Conservation (phyloP, 345 rosid genomes). For the Pseudoturritis turrita region DNA sequence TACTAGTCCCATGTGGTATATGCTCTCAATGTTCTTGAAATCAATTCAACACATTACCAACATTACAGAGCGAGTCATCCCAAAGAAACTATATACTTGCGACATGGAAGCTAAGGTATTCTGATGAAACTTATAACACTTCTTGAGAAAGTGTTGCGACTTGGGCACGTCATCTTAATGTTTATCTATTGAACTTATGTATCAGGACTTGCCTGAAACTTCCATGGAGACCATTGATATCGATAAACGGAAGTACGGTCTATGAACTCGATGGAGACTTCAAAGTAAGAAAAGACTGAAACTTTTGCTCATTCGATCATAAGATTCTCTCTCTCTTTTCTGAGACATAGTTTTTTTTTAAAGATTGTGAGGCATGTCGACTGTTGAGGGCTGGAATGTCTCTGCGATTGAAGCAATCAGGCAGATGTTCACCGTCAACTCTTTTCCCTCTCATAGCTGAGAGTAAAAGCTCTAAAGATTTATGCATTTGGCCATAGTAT, state of each 20-base stretch:
- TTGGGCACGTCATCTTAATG: neutral
- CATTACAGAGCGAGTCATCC: constrained; percentile 27
- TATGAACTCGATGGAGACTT: constrained; percentile 52
- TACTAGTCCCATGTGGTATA: neutral
- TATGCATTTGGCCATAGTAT: neutral
- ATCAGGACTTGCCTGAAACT: constrained; percentile 81
- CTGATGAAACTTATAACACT: neutral
- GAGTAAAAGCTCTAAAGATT: neutral
- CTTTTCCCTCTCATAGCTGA: neutral
- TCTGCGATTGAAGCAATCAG: constrained; percentile 70
- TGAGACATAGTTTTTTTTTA: neutral
- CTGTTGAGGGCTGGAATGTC: constrained; percentile 79
- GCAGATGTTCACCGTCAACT: constrained; percentile 58
- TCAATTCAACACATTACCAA: neutral
- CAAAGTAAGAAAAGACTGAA: constrained; percentile 37
- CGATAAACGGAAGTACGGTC: constrained; percentile 55
- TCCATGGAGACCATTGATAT: constrained; percentile 78
- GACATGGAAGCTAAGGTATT: constrained; percentile 77
- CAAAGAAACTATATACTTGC: constrained; percentile 44
- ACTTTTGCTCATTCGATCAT: neutral
- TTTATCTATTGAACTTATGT: neutral
- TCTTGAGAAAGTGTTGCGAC: neutral
- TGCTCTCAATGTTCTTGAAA: constrained; percentile 10
- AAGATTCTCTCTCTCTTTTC: neutral
- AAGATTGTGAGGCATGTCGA: constrained; percentile 76